A percentile compares a stretch with the other conserved stretches of the same genome.
phyloP scores from a whole-genome alignment of 139 green algal genomes.

The Tetradesmus obliquus region DNA sequence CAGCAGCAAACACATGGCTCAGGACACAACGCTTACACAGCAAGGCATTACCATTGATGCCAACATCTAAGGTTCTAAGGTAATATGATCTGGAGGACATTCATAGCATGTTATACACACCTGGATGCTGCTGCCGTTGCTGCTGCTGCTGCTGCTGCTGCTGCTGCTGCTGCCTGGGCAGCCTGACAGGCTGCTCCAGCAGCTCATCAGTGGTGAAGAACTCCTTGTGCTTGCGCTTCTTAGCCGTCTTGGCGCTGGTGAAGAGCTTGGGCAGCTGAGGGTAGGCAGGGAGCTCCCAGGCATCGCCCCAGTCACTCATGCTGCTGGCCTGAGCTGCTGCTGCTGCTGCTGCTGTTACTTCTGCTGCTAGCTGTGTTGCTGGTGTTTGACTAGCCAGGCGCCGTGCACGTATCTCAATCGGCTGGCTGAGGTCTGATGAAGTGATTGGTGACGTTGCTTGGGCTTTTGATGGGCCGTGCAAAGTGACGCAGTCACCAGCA shows the following conservation, averaged over 20 bases:
- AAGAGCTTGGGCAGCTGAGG: slow-evolving; percentile 39
- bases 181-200: slow-evolving; percentile 13
- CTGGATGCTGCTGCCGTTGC: background rate
- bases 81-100: background rate
- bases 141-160: slow-evolving; percentile 24
- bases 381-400: background rate
- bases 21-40: background rate
- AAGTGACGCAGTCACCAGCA: background rate
- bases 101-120: background rate
- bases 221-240: slow-evolving; percentile 50
- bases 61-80: too few relatives aligned
- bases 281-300: slow-evolving; percentile 29
- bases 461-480: background rate
- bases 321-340: slow-evolving; percentile 5
- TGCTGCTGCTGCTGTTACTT: background rate
- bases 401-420: too few relatives aligned
- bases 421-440: background rate
- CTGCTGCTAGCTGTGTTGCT: background rate
- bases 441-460: background rate
- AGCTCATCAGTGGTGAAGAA: slow-evolving; percentile 36
- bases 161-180: slow-evolving; percentile 38
- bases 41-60: background rate
- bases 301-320: slow-evolving; percentile 5
- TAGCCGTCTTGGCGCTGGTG: slow-evolving; percentile 42
- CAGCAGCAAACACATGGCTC: too few relatives aligned